Conservation (phyloP, 2,329 filamentous ascomycete species). For the Teratosphaeria epicoccoides region DNA sequence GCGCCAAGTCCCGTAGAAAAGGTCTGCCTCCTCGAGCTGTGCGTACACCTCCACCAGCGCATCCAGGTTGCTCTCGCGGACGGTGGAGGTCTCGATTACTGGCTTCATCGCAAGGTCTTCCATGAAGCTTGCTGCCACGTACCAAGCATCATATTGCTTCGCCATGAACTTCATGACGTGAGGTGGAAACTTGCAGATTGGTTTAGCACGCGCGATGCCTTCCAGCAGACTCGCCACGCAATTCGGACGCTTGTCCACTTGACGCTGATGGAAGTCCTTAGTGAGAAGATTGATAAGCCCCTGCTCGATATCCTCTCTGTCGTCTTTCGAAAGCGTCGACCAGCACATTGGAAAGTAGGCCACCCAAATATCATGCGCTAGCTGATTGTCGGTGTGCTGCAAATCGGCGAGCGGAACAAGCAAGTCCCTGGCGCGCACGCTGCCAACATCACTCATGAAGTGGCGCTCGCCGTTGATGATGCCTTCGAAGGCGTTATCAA, state of each 20-base stretch:
- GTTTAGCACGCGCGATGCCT: slow-evolving; percentile 72
- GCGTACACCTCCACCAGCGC: slow-evolving; percentile 91
- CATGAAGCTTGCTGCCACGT: slow-evolving; percentile 80
- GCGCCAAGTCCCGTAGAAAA: slow-evolving; percentile 96
- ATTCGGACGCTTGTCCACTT: slow-evolving; percentile 90
- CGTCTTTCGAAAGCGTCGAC: slow-evolving; percentile 78
- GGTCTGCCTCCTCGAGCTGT: slow-evolving; percentile 81
- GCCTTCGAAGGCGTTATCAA: slow-evolving; percentile 71
- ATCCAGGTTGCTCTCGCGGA: slow-evolving; percentile 90
- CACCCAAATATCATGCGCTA: slow-evolving; percentile 85
- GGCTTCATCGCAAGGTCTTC: slow-evolving; percentile 82
- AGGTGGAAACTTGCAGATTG: slow-evolving; percentile 83
- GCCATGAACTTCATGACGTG: slow-evolving; percentile 94
- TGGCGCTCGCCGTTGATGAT: slow-evolving; percentile 68
- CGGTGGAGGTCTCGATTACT: slow-evolving; percentile 68
- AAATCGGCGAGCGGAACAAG: slow-evolving; percentile 84
- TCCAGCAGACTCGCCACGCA: slow-evolving; percentile 88
- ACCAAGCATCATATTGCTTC: slow-evolving; percentile 93
- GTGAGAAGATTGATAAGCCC: slow-evolving; percentile 83
- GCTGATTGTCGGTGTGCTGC: slow-evolving; percentile 73
- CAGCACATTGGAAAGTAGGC: slow-evolving; percentile 86
- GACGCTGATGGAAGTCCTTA: slow-evolving; percentile 88
- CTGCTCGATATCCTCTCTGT: slow-evolving; percentile 80
- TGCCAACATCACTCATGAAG: slow-evolving; percentile 75
- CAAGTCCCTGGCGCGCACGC: slow-evolving; percentile 78